These are phyloP conservation scores for Friedmanniomyces endolithicus DNA, from an alignment of 495 filamentous ascomycete genomes.

Conservation along the genomic window DNA sequence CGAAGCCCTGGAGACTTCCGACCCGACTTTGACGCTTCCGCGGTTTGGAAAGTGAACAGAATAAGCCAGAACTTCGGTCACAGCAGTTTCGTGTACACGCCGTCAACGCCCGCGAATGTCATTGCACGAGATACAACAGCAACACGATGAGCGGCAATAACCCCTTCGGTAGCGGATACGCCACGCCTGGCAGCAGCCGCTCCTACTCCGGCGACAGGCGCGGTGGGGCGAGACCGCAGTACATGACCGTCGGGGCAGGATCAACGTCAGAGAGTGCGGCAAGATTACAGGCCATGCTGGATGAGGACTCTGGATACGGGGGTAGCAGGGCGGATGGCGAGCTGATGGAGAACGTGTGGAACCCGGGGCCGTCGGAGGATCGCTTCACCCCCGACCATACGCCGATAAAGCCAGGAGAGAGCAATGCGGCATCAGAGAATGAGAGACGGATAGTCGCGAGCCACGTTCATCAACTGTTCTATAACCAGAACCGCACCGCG, in stretches of 20 bases:
- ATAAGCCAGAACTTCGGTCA: no score
- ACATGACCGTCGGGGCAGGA: conserved; percentile 80
- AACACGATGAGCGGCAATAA: conserved; percentile 14
- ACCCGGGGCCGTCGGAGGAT: conserved; percentile 54
- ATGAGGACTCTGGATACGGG: conserved; percentile 85
- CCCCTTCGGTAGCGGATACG: conserved; percentile 9
- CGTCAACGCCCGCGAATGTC: not conserved
- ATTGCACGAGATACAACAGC: not conserved
- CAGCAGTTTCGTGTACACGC: not conserved
- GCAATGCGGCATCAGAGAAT: conserved; percentile 40
- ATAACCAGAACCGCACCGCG: conserved; percentile 77
- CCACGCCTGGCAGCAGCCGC: conserved; percentile 2
- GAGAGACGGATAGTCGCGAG: conserved; percentile 51
- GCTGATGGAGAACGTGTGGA: conserved; percentile 42
- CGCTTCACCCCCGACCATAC: conserved; percentile 49
- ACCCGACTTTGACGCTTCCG: not conserved
- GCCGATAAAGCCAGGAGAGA: conserved; percentile 38
- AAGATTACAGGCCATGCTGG: conserved; percentile 55
- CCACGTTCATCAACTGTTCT: conserved; percentile 61
- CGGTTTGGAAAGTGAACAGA: no score
- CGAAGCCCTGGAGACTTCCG: not conserved
- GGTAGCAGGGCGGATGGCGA: conserved; percentile 52
- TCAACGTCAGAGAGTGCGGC: conserved; percentile 63
- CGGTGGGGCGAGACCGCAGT: conserved; percentile 43
- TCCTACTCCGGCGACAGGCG: conserved; percentile 8